Percentiles rank a stretch among this genome's conserved stretches.
These are phyloP conservation scores for Colletotrichum acutatum DNA, from an alignment of 2,329 filamentous ascomycete species.

Conservation along the genomic window DNA sequence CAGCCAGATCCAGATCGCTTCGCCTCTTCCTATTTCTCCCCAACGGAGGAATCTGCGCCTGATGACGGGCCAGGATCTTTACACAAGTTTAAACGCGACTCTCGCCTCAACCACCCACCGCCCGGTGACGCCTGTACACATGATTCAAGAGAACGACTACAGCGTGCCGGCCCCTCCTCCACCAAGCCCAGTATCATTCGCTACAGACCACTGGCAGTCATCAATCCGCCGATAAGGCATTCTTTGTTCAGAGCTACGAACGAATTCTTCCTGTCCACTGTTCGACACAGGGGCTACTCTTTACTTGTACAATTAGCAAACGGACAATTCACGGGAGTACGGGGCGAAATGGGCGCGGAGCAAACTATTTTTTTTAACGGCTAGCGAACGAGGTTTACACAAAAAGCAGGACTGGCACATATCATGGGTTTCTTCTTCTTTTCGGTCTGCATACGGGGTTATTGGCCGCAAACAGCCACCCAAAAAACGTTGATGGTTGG, in stretches of 20 bases:
- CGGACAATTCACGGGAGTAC: conserved; percentile 23
- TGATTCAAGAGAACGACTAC: conserved; percentile 69
- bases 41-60: conserved; percentile 57
- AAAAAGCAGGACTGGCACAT: conserved; percentile 9
- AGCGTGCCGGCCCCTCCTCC: conserved; percentile 73
- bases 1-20: conserved; percentile 55
- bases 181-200: conserved; percentile 72
- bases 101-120: conserved; percentile 57
- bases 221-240: conserved; percentile 43
- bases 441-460: background rate
- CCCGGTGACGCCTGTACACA: conserved; percentile 59
- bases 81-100: conserved; percentile 63
- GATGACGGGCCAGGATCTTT: conserved; percentile 61
- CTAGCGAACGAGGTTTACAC: conserved; percentile 3
- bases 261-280: background rate
- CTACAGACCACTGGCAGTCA: conserved; percentile 64
- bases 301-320: conserved; percentile 31
- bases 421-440: background rate
- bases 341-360: conserved; percentile 20
- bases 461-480: background rate
- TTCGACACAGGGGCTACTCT: conserved; percentile 1
- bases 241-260: background rate
- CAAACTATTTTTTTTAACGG: conserved; percentile 22
- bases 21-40: conserved; percentile 60
- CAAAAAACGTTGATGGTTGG: conserved; percentile 13